These are phyloP conservation scores for Tulasnella calospora DNA, from an alignment of 768 basidiomycete genomes.

Conservation along the genomic window DNA sequence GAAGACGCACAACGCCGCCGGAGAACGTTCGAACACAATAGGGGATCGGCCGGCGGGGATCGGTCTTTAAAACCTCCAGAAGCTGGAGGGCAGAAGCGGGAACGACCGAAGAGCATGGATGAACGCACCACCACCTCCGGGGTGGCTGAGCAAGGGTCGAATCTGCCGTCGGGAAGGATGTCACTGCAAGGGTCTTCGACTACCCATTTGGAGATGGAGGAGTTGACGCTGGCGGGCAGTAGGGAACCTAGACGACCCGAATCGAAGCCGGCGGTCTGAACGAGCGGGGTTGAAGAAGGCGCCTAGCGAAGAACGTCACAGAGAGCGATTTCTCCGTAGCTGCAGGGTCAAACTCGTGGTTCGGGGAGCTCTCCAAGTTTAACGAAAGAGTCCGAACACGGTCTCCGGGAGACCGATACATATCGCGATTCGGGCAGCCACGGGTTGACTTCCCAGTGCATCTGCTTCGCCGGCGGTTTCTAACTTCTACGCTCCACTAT, in stretches of 20 bases:
- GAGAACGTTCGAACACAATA: neutral
- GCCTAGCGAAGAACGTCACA: neutral
- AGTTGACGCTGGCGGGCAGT: neutral
- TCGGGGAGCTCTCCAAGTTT: neutral
- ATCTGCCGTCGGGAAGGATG: neutral
- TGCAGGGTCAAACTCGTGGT: neutral
- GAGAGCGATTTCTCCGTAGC: neutral
- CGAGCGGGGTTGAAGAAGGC: neutral
- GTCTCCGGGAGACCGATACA: neutral
- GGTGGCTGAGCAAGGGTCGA: neutral
- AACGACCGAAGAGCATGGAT: neutral
- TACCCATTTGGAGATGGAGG: neutral
- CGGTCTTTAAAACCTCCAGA: neutral
- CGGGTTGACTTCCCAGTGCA: neutral
- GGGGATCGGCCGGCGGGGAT: neutral
- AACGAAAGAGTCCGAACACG: neutral
- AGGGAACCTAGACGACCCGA: neutral
- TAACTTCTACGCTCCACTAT: neutral
- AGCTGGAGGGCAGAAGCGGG: neutral
- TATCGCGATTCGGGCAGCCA: neutral
- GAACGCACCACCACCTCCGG: neutral
- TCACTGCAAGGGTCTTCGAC: neutral
- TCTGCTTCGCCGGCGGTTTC: neutral
- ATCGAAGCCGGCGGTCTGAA: neutral
- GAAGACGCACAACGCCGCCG: neutral